Base-by-base conservation (phyloP, 805 yeast genomes). In the Aciculoconidium aculeatum region DNA sequence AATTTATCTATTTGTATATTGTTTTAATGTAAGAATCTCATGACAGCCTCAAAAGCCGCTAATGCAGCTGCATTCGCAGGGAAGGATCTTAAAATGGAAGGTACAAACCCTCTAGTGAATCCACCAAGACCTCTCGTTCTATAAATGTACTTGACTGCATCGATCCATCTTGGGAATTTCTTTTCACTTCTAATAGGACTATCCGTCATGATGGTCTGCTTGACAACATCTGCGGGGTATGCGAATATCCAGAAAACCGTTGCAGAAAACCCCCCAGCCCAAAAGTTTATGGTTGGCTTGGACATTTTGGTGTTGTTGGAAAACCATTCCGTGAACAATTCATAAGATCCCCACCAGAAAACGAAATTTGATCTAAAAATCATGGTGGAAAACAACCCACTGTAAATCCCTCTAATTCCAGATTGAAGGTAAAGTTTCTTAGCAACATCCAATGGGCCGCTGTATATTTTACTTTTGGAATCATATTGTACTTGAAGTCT, bases 301-400 rank as follows among this genome's bases (percentile, higher is more conserved):
- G 80, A 72, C 67, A 85, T 41, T 21, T 59, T 55, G 1, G 95
- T 85, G 43, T 83, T 64, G 5, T 65, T 61, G 40, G 72, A 68
- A 55, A 86, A 77, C 66, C 70, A 77, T 31, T 70, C 64, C 6
- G 94, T 83, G 51, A 86, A 69, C 6, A 85, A 33, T 48, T 85
- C 94, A 51, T 87, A 87, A 0, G 94, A 77, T 2, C 95, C 95
- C 96, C 96, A 87, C 90, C 94, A 85, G 35, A 84, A 82, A 19
- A 83, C 67, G 51, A 86, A 87, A 55, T 83, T 83, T 1, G 94
- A 77, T 50, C 96, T 69, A 61, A 87, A 87, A 9, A 87, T 70
- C 80, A 86, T 73, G 0, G 96, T 87, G 10, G 94, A 77, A n/a
- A 77, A 58, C 23, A 87, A 64, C 5, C 95, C 96, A 42, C 82